Evolutionary conservation across 495 filamentous ascomycete species (phyloP).

Genomic region (Hypomontagnella monticulosa): DNA sequence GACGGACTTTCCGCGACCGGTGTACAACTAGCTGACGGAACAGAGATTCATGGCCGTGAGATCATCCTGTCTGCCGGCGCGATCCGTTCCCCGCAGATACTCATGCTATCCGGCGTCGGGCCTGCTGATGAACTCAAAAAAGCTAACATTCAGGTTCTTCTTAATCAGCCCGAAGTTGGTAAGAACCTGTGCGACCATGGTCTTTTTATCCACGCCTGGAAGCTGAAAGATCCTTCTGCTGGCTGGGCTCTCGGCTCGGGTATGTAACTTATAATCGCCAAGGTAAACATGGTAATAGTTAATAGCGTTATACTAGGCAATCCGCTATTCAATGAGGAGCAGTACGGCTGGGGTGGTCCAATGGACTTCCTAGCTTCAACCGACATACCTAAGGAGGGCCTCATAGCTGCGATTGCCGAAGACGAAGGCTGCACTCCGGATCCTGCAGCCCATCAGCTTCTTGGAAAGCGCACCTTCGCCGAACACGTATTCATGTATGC

Average conservation of each 20-base stretch:
- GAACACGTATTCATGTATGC: not conserved
- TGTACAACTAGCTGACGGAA: constrained; percentile 38
- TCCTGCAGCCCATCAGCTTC: not conserved
- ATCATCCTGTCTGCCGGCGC: constrained; percentile 63
- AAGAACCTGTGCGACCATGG: constrained; percentile 49
- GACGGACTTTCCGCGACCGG: constrained; percentile 27
- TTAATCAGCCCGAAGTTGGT: constrained; percentile 60
- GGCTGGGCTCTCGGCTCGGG: constrained; percentile 43
- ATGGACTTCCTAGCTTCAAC: constrained; percentile 42
- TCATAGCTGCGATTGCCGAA: constrained; percentile 18
- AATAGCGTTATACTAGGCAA: not conserved
- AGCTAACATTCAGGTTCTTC: constrained; percentile 55
- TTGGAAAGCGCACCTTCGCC: not conserved
- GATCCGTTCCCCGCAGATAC: constrained; percentile 61
- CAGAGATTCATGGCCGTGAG: constrained; percentile 43
- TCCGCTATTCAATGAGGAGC: constrained; percentile 43
- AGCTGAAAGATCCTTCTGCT: constrained; percentile 46
- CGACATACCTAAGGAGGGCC: constrained; percentile 31
- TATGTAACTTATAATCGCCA: no score
- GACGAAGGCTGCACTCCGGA: not conserved
- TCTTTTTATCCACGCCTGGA: constrained; percentile 46
- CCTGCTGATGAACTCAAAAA: constrained; percentile 54
- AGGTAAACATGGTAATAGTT: no score
- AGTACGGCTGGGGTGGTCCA: constrained; percentile 25
- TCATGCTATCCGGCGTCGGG: constrained; percentile 68